These are phyloP conservation scores for Lathyrus aphaca DNA, from an alignment of 306 rosid species.

Conservation along the genomic window DNA sequence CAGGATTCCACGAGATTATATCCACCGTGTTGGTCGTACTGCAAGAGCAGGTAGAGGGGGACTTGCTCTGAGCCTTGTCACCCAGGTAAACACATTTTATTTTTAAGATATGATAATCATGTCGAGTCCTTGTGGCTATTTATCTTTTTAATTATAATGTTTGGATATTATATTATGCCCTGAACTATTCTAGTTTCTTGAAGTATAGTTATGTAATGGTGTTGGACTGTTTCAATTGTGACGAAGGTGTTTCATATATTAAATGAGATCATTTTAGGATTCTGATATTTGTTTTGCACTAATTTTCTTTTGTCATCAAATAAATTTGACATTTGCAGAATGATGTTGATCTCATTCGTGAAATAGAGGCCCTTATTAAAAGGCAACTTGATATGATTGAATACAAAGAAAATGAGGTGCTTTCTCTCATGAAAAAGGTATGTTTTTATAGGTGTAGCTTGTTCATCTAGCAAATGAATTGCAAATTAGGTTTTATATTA, in stretches of 20 bases:
- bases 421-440: conserved; percentile 65
- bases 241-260: not conserved
- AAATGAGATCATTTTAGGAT: not conserved
- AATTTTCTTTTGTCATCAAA: conserved; percentile 11
- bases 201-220: too few species aligned
- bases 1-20: conserved; percentile 83
- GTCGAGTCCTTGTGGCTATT: too few species aligned
- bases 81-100: conserved; percentile 53
- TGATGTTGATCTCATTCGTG: conserved; percentile 70
- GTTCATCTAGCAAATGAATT: not conserved
- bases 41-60: conserved; percentile 97
- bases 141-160: too few species aligned
- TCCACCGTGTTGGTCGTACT: conserved; percentile 93
- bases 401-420: conserved; percentile 77
- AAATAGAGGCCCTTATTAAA: conserved; percentile 70
- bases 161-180: too few species aligned
- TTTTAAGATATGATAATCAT: too few species aligned
- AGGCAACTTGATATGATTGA: conserved; percentile 65
- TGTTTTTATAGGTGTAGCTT: conserved; percentile 4
- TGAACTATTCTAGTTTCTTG: too few species aligned
- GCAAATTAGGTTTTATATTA: not conserved
- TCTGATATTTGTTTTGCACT: conserved; percentile 25
- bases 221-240: not conserved
- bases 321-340: conserved; percentile 53
- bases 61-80: conserved; percentile 72